These are phyloP conservation scores for Tuber aestivum DNA, from an alignment of 495 filamentous ascomycete genomes.

Conservation along the genomic window DNA sequence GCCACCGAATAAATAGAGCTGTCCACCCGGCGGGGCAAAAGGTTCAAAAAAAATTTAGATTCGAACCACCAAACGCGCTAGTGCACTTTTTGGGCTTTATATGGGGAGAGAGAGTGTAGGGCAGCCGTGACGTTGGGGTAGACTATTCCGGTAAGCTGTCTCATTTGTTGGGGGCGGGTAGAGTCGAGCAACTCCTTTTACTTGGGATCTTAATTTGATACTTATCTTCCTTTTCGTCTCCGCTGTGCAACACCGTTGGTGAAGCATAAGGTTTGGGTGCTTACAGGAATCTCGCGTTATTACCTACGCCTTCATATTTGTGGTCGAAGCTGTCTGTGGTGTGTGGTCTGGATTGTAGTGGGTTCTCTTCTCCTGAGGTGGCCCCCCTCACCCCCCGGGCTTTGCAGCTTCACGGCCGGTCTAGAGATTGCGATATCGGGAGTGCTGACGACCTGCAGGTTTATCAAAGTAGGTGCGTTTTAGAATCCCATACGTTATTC, in stretches of 20 bases:
- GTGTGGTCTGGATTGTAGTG: not conserved
- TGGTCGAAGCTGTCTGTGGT: not conserved
- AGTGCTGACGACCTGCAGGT: not conserved
- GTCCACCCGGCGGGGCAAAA: not conserved
- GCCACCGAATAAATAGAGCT: not conserved
- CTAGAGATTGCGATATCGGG: not conserved
- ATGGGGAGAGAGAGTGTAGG: not conserved
- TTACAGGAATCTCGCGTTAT: not conserved
- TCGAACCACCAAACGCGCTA: not conserved
- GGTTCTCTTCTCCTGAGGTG: not conserved
- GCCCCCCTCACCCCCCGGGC: not conserved
- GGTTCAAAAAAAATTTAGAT: not conserved
- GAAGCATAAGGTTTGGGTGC: not conserved
- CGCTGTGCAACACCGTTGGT: not conserved
- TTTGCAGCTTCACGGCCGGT: not conserved
- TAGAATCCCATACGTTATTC: not conserved
- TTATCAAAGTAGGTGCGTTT: not conserved
- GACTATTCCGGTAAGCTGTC: not conserved
- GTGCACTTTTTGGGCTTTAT: not conserved
- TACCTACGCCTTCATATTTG: not conserved
- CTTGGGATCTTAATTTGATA: not conserved
- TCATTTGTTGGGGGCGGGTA: not conserved
- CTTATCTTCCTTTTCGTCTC: not conserved
- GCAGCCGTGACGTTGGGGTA: not conserved
- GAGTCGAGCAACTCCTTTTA: not conserved